Base-by-base conservation (phyloP, 768 basidiomycete genomes). In the Trametes coccinea region DNA sequence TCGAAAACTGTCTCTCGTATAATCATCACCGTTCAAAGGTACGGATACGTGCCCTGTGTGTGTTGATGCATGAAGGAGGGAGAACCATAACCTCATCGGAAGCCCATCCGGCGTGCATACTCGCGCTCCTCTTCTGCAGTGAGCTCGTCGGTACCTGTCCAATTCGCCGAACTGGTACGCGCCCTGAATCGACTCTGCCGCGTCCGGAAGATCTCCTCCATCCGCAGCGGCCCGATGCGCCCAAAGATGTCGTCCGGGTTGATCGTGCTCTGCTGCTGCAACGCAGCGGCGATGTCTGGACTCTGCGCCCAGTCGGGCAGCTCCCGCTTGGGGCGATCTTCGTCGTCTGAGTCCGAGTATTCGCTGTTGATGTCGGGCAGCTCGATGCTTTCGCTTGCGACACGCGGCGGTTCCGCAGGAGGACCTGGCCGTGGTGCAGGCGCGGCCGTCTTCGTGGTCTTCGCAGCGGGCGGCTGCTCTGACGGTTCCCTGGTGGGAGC, bases 311-410 rank as follows among this genome's bases (percentile, higher is more conserved):
- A 98, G 27, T 84, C 79, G 2, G 93, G 92, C 61, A 88, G 84
- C 67, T 88, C 82, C n/a, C 85, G 86, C 65, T 84, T 80, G 44
- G 82, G 81, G 17, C 89, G 84, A 66, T 88, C 86, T 72, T 95
- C 94, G 60, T 69, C 62, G 47, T 94, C 96, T 4, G 95, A 97
- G 74, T 95, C 92, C 5, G 95, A 97, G 74, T 98, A 98, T 69
- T 98, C 96, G 76, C 92, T 94, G 69, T 94, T 90, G 70, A 97
- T 94, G 48, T 98, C 96, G 0, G 96, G 95, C 16, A 99, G 79
- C 68, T 95, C 94, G 67, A 95, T 92, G 70, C 82, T 86, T 78
- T 94, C 90, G 16, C 86, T 71, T 17, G 72, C 63, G 58, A 88
- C 72, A 2, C 76, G 71, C 9, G 84, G 82, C 41, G 71, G 69